Evolutionary conservation across 192 early-diverging fungal genomes (phyloP).

Genomic region (Umbelopsis sp.): DNA sequence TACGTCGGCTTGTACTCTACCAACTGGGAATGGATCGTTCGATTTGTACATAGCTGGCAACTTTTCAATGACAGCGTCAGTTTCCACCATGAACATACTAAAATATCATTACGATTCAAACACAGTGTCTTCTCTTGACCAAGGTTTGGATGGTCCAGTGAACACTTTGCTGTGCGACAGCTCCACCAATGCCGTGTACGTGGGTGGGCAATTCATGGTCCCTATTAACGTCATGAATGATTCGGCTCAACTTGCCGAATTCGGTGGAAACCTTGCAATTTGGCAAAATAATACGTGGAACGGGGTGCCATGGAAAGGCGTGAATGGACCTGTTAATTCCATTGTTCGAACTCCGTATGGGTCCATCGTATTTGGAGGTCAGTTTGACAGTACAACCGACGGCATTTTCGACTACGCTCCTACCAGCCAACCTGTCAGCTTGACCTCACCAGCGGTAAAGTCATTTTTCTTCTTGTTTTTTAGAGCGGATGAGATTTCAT

Average conservation of each 20-base stretch:
- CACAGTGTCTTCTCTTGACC: constrained; percentile 1
- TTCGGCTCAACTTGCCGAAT: constrained; percentile 14
- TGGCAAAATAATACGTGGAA: constrained; percentile 48
- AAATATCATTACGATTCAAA: constrained; percentile 17
- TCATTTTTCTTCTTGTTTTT: background rate
- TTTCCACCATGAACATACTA: constrained; percentile 19
- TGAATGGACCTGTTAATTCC: constrained; percentile 68
- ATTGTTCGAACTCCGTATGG: constrained; percentile 51
- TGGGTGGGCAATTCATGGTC: constrained; percentile 30
- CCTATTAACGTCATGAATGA: constrained; percentile 20
- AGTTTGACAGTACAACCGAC: constrained; percentile 67
- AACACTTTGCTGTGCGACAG: constrained; percentile 33
- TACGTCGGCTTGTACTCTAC: constrained; percentile 21
- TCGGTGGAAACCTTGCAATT: constrained; percentile 25
- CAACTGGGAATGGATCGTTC: background rate
- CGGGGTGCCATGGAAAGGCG: constrained; percentile 62
- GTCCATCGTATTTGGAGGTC: constrained; percentile 68
- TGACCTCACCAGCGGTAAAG: constrained; percentile 40
- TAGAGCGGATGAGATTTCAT: background rate
- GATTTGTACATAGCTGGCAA: constrained; percentile 34
- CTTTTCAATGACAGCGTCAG: constrained; percentile 22
- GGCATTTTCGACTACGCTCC: constrained; percentile 51
- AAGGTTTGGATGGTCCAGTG: constrained; percentile 37
- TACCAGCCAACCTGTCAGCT: constrained; percentile 48
- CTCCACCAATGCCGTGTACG: constrained; percentile 23